These are phyloP conservation scores for Lactifluus volemus DNA, from an alignment of 768 basidiomycete species.

Conservation along the genomic window DNA sequence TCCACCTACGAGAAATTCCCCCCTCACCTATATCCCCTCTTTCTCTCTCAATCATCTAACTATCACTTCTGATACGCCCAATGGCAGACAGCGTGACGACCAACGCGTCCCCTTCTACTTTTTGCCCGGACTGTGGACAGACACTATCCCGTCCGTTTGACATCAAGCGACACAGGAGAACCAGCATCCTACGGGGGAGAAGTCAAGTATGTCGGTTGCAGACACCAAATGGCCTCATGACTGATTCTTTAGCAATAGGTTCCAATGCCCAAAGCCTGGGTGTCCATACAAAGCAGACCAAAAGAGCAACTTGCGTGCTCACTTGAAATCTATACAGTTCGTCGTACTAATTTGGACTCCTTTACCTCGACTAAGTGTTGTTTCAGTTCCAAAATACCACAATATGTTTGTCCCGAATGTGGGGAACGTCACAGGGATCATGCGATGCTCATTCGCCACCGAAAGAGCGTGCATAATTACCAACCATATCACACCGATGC, in stretches of 20 bases:
- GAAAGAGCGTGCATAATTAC: neutral
- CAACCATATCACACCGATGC: conserved; percentile 7
- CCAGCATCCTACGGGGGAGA: conserved; percentile 5
- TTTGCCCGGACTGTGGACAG: conserved; percentile 2
- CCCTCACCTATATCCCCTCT: neutral
- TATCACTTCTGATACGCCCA: neutral
- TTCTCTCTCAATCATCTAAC: neutral
- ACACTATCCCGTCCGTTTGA: conserved; percentile 1
- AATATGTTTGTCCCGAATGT: conserved; percentile 7
- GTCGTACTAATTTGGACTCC: neutral
- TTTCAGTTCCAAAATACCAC: neutral
- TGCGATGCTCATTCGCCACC: conserved; percentile 3
- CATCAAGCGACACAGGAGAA: conserved; percentile 8
- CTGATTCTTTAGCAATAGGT: neutral
- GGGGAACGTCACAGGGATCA: neutral
- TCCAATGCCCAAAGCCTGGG: neutral
- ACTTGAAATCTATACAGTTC: conserved; percentile 1
- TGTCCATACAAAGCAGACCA: conserved; percentile 4
- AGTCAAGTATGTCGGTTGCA: conserved; percentile 5
- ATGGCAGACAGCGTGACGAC: neutral
- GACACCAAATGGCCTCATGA: neutral
- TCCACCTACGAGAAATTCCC: neutral
- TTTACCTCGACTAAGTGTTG: neutral
- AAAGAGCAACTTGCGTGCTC: neutral
- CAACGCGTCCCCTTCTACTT: neutral